Base-by-base conservation (phyloP, 202 grass and related monocot genomes). In the Hordeum pubiflorum region DNA sequence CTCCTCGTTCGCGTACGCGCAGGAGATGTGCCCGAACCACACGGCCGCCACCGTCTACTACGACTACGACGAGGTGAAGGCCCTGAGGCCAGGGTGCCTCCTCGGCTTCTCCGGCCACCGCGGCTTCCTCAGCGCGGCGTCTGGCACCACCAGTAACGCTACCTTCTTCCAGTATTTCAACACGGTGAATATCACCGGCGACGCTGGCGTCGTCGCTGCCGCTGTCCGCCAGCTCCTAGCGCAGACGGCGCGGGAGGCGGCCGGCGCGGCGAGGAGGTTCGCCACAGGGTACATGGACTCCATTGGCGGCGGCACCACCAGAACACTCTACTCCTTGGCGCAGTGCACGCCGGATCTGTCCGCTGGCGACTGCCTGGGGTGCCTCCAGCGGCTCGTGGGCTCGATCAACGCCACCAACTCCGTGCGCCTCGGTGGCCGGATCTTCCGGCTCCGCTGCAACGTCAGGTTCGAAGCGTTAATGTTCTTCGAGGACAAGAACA, bases 341-440 rank as follows among this genome's bases (percentile, higher is more conserved):
- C 90, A 97, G 86, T 97, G 90, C 83, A 83, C 77, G 17, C 90
- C 86, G n/a, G 88, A 93, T 22, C 17, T 93, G 29, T n/a, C 90
- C 23, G 46, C 69, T n/a, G 17, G 1, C 3, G 52, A 88, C 37
- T 97, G 90, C 58, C 33, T 67, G 9, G 15, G n/a, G 14, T 93
- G 90, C 34, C 75, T 93, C 61, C 48, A 48, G 24, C 57, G 20
- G 20, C 14, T 77, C 55, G 68, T 64, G 54, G 56, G 18, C 32
- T 34, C 14, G 24, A 2, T 80, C 33, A 86, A 68, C 81, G 67
- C 34, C 50, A 61, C 34, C 24, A 27, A 10, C 74, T 71, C 5
- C 1, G 41, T 79, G 23, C 85, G 58, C 5, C 3, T 20, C 21
- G 93, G 90, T 26, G 93, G 79, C 0, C 76, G 85, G 22, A 40